Base-by-base conservation (phyloP, 225 moss, liverwort and hornwort species). In the Physcomitrium patens region DNA sequence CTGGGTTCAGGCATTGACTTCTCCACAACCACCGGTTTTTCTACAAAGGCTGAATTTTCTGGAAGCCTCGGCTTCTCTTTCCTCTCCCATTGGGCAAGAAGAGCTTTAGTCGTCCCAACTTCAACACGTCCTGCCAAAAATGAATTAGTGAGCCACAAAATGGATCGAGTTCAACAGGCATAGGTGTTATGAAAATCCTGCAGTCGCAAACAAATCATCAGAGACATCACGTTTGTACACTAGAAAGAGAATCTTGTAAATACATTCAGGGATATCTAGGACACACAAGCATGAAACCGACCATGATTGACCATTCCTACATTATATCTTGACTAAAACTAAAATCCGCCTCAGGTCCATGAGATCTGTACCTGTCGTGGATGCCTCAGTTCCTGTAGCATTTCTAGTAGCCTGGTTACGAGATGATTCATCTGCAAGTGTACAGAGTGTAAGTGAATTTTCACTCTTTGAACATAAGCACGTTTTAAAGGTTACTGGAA, bases 1-100 rank as follows among this genome's bases (percentile, higher is more conserved):
- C 75, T 86, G 18, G 82, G 51, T 61, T 83, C 85, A 68, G 87
- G 62, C 55, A 75, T 76, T 31, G 79, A 54, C 20, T 82, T 82
- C 63, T 80, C 73, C 69, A 68, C 59, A 73, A 87, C 74, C 58
- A 82, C 78, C 49, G 81, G 78, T 17, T 84, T 84, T 46, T 81
- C 74, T 68, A 81, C 73, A 63, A 85, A 83, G 15, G 50, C 59
- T 78, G 88, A 72, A 71, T 79, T 91, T 74, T 92, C 92, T 65
- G 73, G 79, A 74, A 65, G 47, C 68, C 78, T 78, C 60, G 31
- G 58, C 83, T 77, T 86, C 71, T 86, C 86, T 68, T 81, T 86
- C 61, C 90, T 86, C 74, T 92, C 94, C 90, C 92, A 92, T 20
- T 92, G 90, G 9, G 90, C 89, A 84, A 91, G 90, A 65, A 92